Base-by-base conservation (phyloP, 1,284 basidiomycete genomes). In the Fomitopsis palustris region DNA sequence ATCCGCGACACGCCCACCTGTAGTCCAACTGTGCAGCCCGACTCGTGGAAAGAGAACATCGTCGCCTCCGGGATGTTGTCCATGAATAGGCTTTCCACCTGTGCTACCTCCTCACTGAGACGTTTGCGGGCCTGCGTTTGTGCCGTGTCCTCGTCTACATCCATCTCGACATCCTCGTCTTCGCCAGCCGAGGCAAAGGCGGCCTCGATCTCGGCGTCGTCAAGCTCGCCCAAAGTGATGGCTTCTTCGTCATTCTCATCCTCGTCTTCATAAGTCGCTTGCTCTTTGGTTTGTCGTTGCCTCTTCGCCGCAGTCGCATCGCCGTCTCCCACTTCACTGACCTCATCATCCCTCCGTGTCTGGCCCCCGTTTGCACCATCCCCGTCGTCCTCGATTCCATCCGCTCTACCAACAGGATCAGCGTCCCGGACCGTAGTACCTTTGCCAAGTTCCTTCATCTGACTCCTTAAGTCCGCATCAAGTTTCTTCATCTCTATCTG, bases 401-500 rank as follows among this genome's bases (percentile, higher is more conserved):
- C 84, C 6, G 74, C 80, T 17, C 74, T 79, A 9, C 71, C 79
- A 17, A 69, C 77, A 14, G 73, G 72, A 23, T 69, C 68, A 35
- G 79, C 78, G 65, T 87, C 78, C 49, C 74, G 75, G 54, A 79
- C 76, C 23, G 76, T 75, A 61, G 78, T 87, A 29, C 92, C 95
- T 73, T 90, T 90, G 7, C 96, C 96, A 38, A 98, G 84, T 57
- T 90, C 85, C 16, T 83, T 77, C 65, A 90, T 87, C 74, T 98
- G 95, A 65, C 81, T 84, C 70, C 85, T 91, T 61, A 93, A 75
- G 70, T 97, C 91, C 55, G 89, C 87, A 63, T 90, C 86, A 35
- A 95, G 81, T 70, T 87, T 91, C 75, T 93, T 94, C 79, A 98
- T 84, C 78, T 98, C 96, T 47, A 79, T 75, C 60, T 86, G 78